Percentiles rank a stretch among this genome's conserved stretches.
Evolutionary conservation across 306 rosid species (phyloP).

Genomic region (Boehmeria nivea): DNA sequence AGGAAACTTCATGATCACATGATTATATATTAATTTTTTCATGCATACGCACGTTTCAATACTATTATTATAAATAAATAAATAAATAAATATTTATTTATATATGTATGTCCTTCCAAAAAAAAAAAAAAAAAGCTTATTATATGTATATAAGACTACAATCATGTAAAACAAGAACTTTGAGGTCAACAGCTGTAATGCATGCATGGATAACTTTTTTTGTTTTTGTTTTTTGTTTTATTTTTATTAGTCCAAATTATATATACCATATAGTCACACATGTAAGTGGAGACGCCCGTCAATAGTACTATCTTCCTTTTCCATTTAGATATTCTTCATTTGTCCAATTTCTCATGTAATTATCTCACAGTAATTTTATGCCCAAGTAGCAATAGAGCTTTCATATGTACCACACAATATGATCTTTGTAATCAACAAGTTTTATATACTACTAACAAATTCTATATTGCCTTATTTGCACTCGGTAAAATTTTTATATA

Average conservation of each 20-base stretch:
- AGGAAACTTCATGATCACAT: not conserved
- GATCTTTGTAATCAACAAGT: no score
- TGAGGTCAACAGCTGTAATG: slow-evolving; percentile 38
- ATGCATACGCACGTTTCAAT: slow-evolving; percentile 23
- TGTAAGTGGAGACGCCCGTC: not conserved
- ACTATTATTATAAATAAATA: not conserved
- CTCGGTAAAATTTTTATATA: no score
- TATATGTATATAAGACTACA: not conserved
- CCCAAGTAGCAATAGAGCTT: no score
- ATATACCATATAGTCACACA: not conserved
- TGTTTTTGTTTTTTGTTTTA: not conserved
- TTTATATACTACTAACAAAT: no score
- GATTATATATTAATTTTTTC: not conserved
- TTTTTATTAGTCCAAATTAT: not conserved
- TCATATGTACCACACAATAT: no score
- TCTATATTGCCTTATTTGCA: no score
- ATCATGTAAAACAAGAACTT: slow-evolving; percentile 11
- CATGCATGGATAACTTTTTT: slow-evolving; percentile 16
- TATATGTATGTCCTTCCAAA: not conserved
- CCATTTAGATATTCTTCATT: not conserved
- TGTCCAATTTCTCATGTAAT: not conserved
- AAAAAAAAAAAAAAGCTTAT: not conserved
- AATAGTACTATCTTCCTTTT: not conserved
- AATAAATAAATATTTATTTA: no score
- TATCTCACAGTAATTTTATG: not conserved